These are phyloP conservation scores for Logfia minima DNA, from an alignment of 129 eudicot genomes.

Conservation along the genomic window DNA sequence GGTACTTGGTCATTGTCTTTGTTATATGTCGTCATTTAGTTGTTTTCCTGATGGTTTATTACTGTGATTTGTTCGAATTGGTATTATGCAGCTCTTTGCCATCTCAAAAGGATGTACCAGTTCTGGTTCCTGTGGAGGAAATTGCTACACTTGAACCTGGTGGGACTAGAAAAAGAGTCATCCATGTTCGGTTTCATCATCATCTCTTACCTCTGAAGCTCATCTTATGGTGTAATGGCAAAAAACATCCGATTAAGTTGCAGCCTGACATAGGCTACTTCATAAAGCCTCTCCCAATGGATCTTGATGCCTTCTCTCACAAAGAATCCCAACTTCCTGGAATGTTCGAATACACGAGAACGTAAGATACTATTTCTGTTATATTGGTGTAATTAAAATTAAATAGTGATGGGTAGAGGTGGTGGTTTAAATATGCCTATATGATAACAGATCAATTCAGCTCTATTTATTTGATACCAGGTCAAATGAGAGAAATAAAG, in stretches of 20 bases:
- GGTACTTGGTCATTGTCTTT: constrained; percentile 37
- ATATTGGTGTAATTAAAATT: not conserved
- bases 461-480: not conserved
- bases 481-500: not conserved
- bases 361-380: constrained; percentile 40
- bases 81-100: constrained; percentile 43
- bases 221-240: constrained; percentile 54
- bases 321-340: constrained; percentile 94
- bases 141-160: constrained; percentile 67
- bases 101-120: constrained; percentile 49
- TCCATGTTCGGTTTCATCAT: constrained; percentile 88
- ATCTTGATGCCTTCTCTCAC: constrained; percentile 44
- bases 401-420: not conserved
- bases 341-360: constrained; percentile 84
- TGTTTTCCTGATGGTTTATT: constrained; percentile 13
- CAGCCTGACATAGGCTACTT: constrained; percentile 93
- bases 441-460: not conserved
- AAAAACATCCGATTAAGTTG: constrained; percentile 67
- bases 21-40: not conserved
- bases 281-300: constrained; percentile 76
- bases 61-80: constrained; percentile 15
- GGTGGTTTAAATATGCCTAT: not conserved
- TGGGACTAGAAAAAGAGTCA: constrained; percentile 43
- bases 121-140: constrained; percentile 65
- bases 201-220: constrained; percentile 94